Evolutionary conservation across 106 monocot genomes (phyloP), one percentile per base, ranked within the genome.

Genomic region (Allium cepa): DNA sequence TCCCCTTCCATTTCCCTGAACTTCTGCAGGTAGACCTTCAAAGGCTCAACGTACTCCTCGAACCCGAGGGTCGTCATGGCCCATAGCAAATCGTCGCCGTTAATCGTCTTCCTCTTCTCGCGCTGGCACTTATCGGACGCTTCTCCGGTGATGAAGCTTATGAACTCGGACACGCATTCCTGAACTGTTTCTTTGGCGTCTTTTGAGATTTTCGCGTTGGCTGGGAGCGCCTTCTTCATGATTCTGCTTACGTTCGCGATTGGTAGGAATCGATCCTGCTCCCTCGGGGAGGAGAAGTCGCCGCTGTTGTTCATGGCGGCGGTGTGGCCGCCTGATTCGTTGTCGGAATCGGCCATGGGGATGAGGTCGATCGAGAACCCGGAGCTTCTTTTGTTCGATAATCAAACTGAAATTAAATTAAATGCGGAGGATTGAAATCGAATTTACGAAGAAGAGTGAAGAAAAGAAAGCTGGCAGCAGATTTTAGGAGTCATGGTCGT

Each of bases 31-130:
- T 36, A 36, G 0, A 36, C 36, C 36, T 36, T 36, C 36, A 36
- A 36, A 36, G 36, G 36, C 36, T 36, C 36, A 0, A 36, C 36
- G 36, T 36, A 36, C 36, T 11, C 84, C 55, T 84, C 88, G 79
- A 88, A 88, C 7, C 88, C 88, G 57, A 88, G 78, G 17, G 84
- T 84, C 17, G 88, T 81, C 88, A 88, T 88, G 50, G 88, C 88
- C 88, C 88, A 88, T 26, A 88, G 72, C 48, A 88, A 78, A 62
- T 88, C 88, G 59, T 88, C 88, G 47, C 86, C 86, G 70, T 82
- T 86, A 63, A 86, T 77, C 63, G 86, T 86, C 86, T 86, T 86
- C 36, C 86, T 69, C 79, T 86, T 86, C 86, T 86, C 86, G 3
- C 86, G 78, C 70, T 82, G 82, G 76, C 86, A 86, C 76, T 86